These are phyloP conservation scores for Mesotaenium endlicherianum DNA, from an alignment of 139 green algal species.

Conservation along the genomic window DNA sequence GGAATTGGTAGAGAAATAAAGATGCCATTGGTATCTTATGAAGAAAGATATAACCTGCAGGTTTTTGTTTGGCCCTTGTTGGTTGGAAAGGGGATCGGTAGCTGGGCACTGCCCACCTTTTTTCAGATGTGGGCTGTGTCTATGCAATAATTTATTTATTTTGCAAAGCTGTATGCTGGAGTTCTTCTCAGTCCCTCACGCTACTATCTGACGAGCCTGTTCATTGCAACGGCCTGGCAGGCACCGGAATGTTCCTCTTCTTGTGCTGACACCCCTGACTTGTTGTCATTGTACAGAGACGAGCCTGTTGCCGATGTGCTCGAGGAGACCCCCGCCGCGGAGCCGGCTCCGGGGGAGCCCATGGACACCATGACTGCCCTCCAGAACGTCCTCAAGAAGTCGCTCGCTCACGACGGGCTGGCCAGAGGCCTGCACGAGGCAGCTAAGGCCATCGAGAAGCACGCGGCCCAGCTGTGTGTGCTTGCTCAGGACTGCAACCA, in stretches of 20 bases:
- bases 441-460: conserved; percentile 78
- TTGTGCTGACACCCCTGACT: no score
- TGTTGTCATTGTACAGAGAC: no score
- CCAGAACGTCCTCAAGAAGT: conserved; percentile 95
- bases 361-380: conserved; percentile 97
- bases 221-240: background rate
- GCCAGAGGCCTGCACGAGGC: conserved; percentile 91
- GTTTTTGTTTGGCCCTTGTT: no score
- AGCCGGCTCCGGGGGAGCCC: conserved; percentile 79
- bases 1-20: no score
- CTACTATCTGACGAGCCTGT: background rate
- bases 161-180: background rate
- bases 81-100: no score
- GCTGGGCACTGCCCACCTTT: no score
- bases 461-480: conserved; percentile 89
- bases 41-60: no score
- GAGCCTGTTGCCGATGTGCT: conserved; percentile 50
- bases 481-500: conserved; percentile 98
- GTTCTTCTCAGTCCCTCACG: background rate
- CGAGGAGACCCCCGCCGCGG: conserved; percentile 53
- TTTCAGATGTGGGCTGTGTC: background rate
- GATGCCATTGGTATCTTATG: no score
- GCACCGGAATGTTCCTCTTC: no score
- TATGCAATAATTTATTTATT: background rate
- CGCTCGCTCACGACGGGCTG: conserved; percentile 93